Percentiles rank a stretch among this genome's conserved stretches.
Evolutionary conservation across 805 yeast genomes (phyloP).

Genomic region (Zygotorulaspora sp.): DNA sequence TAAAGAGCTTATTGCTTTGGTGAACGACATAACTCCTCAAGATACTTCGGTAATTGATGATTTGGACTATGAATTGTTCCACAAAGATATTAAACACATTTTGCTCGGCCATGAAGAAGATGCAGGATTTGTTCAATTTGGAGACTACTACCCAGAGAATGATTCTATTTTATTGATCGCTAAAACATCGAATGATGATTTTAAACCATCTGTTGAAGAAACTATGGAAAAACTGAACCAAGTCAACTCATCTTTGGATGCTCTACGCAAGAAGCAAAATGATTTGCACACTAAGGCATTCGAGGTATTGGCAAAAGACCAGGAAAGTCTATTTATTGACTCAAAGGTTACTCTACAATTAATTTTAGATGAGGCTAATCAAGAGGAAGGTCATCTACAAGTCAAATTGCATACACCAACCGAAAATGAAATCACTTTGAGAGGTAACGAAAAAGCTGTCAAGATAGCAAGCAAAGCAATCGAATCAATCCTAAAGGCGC

Average conservation of each 20-base stretch:
- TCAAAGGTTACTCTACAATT: slow-evolving; percentile 22
- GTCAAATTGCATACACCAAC: slow-evolving; percentile 47
- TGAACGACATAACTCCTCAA: slow-evolving; percentile 68
- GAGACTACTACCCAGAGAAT: slow-evolving; percentile 42
- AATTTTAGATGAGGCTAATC: slow-evolving; percentile 36
- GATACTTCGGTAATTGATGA: slow-evolving; percentile 56
- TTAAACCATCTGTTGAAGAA: slow-evolving; percentile 64
- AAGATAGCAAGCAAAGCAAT: slow-evolving; percentile 37
- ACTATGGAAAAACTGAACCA: slow-evolving; percentile 48
- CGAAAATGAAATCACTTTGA: slow-evolving; percentile 55
- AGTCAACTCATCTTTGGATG: slow-evolving; percentile 52
- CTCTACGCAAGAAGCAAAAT: slow-evolving; percentile 54
- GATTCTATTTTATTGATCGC: slow-evolving; percentile 54
- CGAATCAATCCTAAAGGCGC: slow-evolving; percentile 28
- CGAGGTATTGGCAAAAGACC: slow-evolving; percentile 50
- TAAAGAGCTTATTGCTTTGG: slow-evolving; percentile 64
- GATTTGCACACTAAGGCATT: slow-evolving; percentile 50
- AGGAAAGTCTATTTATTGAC: slow-evolving; percentile 37
- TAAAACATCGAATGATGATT: slow-evolving; percentile 52
- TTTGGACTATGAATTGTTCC: slow-evolving; percentile 48
- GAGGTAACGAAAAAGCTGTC: slow-evolving; percentile 68
- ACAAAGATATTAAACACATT: slow-evolving; percentile 27
- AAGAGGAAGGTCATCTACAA: slow-evolving; percentile 36
- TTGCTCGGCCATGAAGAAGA: slow-evolving; percentile 33
- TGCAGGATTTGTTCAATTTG: slow-evolving; percentile 58